Base-by-base conservation (phyloP, 2,329 filamentous ascomycete species). In the Sclerotinia glacialis region DNA sequence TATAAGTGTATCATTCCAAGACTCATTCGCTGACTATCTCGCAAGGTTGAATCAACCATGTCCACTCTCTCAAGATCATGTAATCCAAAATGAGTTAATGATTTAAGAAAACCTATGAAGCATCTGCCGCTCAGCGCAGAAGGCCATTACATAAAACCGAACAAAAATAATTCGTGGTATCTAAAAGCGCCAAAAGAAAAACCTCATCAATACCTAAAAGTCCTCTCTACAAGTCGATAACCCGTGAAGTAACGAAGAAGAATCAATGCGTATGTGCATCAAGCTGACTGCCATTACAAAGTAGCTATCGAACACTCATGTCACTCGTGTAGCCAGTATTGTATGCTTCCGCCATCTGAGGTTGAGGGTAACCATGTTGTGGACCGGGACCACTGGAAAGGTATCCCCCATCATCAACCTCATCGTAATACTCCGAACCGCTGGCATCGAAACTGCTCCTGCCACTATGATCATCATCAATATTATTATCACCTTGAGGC, bases 361-460 rank as follows among this genome's bases (percentile, higher is more conserved):
- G 53, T 55, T 73, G 73, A 6, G 69, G 71, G 54, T 72, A 76
- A 11, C 69, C 72, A 26, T 74, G 74, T 61, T 74, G 74, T 46
- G 72, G 73, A 34, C 73, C 74, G 14, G 76, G 74, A 9, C 74
- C 75, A 55, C 72, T 74, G 1, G 85, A 88, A 49, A 89, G 82
- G 71, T 89, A 89, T 26, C 89, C 88, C 62, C 84, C 83, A 67
- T 92, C 86, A 64, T 93, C 90, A 18, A 85, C 88, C 55, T 90
- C 89, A 67, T 90, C 89, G 70, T 89, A 90, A 74, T 93, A 85
- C 67, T 83, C 83, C 53, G 83, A 84, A 60, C 82, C 91, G 67
- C 89, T 91, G 0, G 88, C 89, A 74, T 96, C 92, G 73, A 94
- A 95, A 70, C 89, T 93, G 70, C 90, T 92, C 63, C 89, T 84